Conservation (phyloP, 768 basidiomycete genomes). For the Rhizopogon roseolus region DNA sequence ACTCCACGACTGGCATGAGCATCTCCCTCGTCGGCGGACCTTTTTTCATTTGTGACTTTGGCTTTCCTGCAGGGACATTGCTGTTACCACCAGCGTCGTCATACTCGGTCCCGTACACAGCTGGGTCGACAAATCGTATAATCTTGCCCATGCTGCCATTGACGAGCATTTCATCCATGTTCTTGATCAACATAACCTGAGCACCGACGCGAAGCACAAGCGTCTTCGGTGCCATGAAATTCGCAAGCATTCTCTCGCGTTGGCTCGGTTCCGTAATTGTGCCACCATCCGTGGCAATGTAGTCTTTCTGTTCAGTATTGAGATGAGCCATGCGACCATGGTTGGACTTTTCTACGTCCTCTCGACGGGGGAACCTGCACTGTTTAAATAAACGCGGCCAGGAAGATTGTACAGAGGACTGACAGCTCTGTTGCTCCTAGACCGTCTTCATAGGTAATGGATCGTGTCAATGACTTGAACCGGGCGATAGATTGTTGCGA, state of each 20-base stretch:
- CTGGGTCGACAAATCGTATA: conserved; percentile 62
- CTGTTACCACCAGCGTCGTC: conserved; percentile 31
- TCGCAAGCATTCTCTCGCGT: conserved; percentile 74
- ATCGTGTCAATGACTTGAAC: conserved; percentile 67
- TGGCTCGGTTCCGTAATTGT: conserved; percentile 45
- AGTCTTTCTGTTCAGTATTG: conserved; percentile 47
- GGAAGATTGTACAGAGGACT: conserved; percentile 16
- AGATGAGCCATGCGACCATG: conserved; percentile 58
- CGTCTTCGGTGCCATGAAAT: conserved; percentile 81
- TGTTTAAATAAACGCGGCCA: neutral
- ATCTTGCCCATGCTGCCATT: conserved; percentile 94
- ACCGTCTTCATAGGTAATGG: conserved; percentile 74
- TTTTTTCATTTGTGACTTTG: conserved; percentile 25
- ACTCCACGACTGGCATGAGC: conserved; percentile 74
- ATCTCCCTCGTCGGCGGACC: conserved; percentile 25
- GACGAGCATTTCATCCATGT: conserved; percentile 83
- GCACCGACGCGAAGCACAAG: conserved; percentile 75
- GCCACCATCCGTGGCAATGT: conserved; percentile 61
- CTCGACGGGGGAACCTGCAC: conserved; percentile 83
- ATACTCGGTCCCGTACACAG: conserved; percentile 37
- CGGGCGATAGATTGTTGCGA: conserved; percentile 57
- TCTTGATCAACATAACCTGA: conserved; percentile 97
- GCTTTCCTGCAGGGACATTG: conserved; percentile 20
- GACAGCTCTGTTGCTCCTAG: conserved; percentile 90
- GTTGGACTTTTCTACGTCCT: conserved; percentile 91